Conservation (phyloP, 2,329 filamentous ascomycete species). For the Xylariaceae sp. region DNA sequence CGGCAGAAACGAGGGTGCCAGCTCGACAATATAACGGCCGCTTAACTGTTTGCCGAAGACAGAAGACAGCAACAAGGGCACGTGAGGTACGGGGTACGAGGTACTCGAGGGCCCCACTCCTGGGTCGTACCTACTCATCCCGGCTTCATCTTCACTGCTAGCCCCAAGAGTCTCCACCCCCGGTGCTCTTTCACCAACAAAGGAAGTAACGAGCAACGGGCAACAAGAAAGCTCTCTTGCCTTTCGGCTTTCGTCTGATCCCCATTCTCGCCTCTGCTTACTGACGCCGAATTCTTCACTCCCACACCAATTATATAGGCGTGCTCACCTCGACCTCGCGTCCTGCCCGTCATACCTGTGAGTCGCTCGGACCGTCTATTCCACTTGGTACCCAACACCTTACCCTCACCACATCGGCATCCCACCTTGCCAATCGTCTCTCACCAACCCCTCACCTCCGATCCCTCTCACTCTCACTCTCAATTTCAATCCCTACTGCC, state of each 20-base stretch:
- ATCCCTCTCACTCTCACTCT: too few species aligned
- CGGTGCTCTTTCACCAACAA: slow-evolving; percentile 1
- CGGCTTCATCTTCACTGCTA: not conserved
- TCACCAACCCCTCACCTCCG: slow-evolving; percentile 9
- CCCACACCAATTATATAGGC: not conserved
- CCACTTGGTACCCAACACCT: slow-evolving; percentile 5
- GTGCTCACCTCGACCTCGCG: not conserved
- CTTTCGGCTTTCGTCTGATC: not conserved
- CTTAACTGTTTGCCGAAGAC: not conserved
- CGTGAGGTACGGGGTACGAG: not conserved
- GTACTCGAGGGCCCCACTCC: not conserved
- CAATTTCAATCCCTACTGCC: not conserved
- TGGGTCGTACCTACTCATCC: not conserved
- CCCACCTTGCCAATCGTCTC: slow-evolving; percentile 6
- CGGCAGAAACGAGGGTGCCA: not conserved
- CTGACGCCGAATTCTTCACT: not conserved
- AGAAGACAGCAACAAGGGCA: not conserved
- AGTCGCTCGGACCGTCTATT: not conserved
- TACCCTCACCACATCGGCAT: slow-evolving; percentile 3
- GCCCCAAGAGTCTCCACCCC: not conserved
- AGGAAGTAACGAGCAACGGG: not conserved
- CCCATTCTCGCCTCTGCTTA: not conserved
- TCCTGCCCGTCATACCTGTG: not conserved
- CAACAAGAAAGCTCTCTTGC: not conserved
- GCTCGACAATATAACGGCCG: not conserved